Evolutionary conservation across 2,329 filamentous ascomycete species (phyloP), one percentile per base, ranked within the genome.

Genomic region (Trichophyton verrucosum): DNA sequence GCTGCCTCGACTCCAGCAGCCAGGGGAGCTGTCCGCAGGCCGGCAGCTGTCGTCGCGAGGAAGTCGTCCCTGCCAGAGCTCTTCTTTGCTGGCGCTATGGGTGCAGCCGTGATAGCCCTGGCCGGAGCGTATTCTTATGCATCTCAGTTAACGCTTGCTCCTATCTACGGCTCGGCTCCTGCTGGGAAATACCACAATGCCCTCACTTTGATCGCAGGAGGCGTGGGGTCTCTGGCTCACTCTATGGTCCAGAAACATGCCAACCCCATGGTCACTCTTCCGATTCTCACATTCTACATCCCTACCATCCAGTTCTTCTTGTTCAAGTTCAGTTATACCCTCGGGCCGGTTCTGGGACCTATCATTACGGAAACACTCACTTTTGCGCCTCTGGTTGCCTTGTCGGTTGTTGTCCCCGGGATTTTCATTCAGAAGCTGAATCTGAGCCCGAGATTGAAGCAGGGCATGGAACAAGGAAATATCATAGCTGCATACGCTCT

Each of bases 161-260:
- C 94, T 1, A 87, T 95, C 9, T 97, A 95, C 73, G 94, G 94
- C 59, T 85, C 86, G 15, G 88, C 95, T 42, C 88, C 92, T 1
- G 80, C 90, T 0, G 81, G 83, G 1, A 78, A 86, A 65, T 87
- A 86, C 72, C 92, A 96, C 71, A 76, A 80, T 58, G 81, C 82
- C 69, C 80, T 85, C 63, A 77, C 90, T 64, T 84, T 84, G 66
- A 76, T 82, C 2, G 85, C 83, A 30, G 83, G 85, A 63, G 86
- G 91, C 64, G 72, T 85, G 15, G 90, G 89, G 38, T 89, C 89
- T 82, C 81, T 88, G 7, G 79, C 81, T 27, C 88, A 88, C 69
- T 71, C 86, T 56, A 75, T 80, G 11, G 70, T 76, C 7, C 70
- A 73, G 62, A 72, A 67, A 62, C 84, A 73, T 74, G 78, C 69